Evolutionary conservation across 2,329 filamentous ascomycete genomes (phyloP), one percentile per base, ranked within the genome.

Genomic region (Scytalidium sp.): DNA sequence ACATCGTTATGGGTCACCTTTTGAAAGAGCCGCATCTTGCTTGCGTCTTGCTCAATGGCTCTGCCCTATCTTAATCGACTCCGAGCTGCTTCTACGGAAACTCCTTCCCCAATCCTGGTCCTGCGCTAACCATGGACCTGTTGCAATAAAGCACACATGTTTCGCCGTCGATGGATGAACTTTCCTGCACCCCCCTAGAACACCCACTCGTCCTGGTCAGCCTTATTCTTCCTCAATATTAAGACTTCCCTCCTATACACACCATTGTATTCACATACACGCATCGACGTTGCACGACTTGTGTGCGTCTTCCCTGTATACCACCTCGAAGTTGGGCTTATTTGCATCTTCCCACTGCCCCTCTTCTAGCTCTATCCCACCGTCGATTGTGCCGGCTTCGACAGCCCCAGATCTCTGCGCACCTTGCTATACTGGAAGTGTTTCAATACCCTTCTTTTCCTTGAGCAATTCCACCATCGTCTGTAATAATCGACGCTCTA

Each of bases 1-100:
- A 87, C 90, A 95, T 91, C 89, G 88, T 66, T 74, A 83, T 81
- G 80, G 81, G 80, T 82, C 80, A 80, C 80, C 81, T 79, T 56
- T 65, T 61, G 13, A n/a, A 76, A 83, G 80, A 83, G 81, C 81
- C 81, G 81, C 81, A 85, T 81, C 57, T 63, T 56, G 61, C 64
- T 61, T 67, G 62, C 64, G 61, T 60, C 51, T 63, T 51, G 49
- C 54, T 62, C 57, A 54, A 57, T 5, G 50, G 64, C 60, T 67
- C 67, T 65, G 65, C 68, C 67, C 65, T 69, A 64, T 70, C 69
- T 69, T 60, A 60, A 61, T 50, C 52, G 53, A 54, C 52, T 53
- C 55, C 61, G 55, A 56, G 58, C 56, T 50, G 52, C 55, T 46
- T 52, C 57, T 56, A 56, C 58, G 58, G 57, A 51, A 62, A 51